These are phyloP conservation scores for Termitomyces sp. DNA, from an alignment of 768 basidiomycete genomes.

Conservation along the genomic window DNA sequence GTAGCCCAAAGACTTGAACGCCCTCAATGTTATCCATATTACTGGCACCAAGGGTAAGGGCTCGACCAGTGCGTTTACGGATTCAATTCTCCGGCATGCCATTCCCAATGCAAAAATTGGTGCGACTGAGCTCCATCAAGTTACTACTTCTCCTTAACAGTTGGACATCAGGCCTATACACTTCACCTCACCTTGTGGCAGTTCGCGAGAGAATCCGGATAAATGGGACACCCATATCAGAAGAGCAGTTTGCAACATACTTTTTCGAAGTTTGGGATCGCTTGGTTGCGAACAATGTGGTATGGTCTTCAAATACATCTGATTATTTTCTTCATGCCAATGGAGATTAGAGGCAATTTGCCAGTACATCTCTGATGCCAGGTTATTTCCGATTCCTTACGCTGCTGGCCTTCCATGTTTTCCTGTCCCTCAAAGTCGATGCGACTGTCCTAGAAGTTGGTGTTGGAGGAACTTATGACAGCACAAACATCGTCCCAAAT, in stretches of 20 bases:
- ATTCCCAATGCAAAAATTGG: constrained; percentile 80
- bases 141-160: not conserved
- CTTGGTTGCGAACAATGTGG: constrained; percentile 59
- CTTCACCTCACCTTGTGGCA: constrained; percentile 93
- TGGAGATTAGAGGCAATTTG: constrained; percentile 38
- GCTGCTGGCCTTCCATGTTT: constrained; percentile 87
- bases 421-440: constrained; percentile 78
- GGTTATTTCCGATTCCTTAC: constrained; percentile 94
- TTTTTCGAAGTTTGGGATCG: constrained; percentile 97
- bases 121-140: constrained; percentile 28
- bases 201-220: constrained; percentile 95
- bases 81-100: constrained; percentile 78
- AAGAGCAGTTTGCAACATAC: constrained; percentile 82
- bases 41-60: constrained; percentile 99
- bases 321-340: not conserved
- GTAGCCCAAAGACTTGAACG: constrained; percentile 81
- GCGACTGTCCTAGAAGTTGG: constrained; percentile 96
- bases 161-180: constrained; percentile 72
- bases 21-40: constrained; percentile 90
- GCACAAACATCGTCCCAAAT: constrained; percentile 91
- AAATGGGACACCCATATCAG: constrained; percentile 86
- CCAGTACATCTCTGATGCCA: constrained; percentile 68
- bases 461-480: constrained; percentile 90
- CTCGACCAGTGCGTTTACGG: constrained; percentile 91
- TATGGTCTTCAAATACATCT: constrained; percentile 25